Percentiles rank a stretch among this genome's conserved stretches.
phyloP scores from a whole-genome alignment of 768 basidiomycete species.

The Clitopilus passeckerianus region DNA sequence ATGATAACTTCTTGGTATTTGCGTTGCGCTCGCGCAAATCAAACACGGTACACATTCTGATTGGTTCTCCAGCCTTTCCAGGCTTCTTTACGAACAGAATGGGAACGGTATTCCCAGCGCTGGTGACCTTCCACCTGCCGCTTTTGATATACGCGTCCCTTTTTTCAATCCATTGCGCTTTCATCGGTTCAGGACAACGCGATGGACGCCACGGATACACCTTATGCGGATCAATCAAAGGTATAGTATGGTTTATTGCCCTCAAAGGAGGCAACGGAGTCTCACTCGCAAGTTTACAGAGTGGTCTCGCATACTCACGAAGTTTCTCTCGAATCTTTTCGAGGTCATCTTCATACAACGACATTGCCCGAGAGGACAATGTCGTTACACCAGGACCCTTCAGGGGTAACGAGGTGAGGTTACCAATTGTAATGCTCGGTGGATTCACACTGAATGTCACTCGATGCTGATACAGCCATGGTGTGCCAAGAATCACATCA shows the following conservation, averaged over 20 bases:
- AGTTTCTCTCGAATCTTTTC: not conserved
- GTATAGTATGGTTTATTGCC: slow-evolving; percentile 1
- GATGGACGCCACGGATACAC: not conserved
- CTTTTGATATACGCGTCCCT: not conserved
- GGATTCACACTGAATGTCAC: slow-evolving; percentile 12
- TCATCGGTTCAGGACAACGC: not conserved
- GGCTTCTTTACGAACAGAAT: not conserved
- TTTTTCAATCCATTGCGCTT: not conserved
- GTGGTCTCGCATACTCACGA: not conserved
- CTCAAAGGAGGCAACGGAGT: not conserved
- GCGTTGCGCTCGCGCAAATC: not conserved
- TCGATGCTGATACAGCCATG: slow-evolving; percentile 17
- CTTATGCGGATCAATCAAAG: not conserved
- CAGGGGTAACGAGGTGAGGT: not conserved
- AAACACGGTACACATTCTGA: not conserved
- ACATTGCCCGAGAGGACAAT: slow-evolving; percentile 1
- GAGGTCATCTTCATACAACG: not conserved
- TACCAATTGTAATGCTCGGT: slow-evolving; percentile 11
- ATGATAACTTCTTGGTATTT: not conserved
- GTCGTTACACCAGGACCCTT: not conserved
- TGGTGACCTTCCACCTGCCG: not conserved
- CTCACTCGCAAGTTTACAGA: not conserved
- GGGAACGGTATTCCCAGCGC: not conserved
- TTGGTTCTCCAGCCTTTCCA: not conserved
- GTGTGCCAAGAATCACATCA: slow-evolving; percentile 14